Base-by-base conservation (phyloP, 1,284 basidiomycete genomes). In the Ceratobasidium sp. region DNA sequence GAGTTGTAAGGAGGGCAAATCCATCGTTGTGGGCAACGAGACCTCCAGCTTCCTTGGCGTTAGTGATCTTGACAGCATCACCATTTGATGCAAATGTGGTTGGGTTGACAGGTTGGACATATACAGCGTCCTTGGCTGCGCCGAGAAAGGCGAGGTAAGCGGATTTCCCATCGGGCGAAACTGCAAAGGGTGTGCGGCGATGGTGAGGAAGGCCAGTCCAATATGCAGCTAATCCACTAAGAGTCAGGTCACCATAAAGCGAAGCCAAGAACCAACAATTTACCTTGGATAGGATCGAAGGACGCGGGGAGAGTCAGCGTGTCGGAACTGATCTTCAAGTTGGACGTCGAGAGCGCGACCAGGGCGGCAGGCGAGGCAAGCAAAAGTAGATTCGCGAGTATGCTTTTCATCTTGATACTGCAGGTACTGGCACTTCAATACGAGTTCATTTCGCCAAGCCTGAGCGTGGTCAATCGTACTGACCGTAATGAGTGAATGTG, bases 271-370 rank as follows among this genome's bases (percentile, higher is more conserved):
- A 54, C 52, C 0, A 16, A 20, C n/a, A n/a, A n/a, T n/a, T n/a
- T 67, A 67, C 65, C 65, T 67, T 67, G 65, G n/a, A 67, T 67
- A 18, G 65, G 46, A 67, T 67, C 65, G 30, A 67, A 67, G n/a
- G 65, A 67, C 14, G 65, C 65, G 50, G 65, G 44, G 12, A 67
- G 27, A 27, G 65, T 52, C 20, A 67, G n/a, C 3, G 44, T 50
- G 50, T 67, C 65, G n/a, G 20, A 27, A 16, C n/a, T 50, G 48
- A 67, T 33, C 44, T 67, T 67, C 46, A 67, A 35, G 65, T 35
- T 52, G n/a, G 65, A 67, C 12, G 65, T 20, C n/a, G 65, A 48
- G 44, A 67, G 46, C 16, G 65, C 65, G 16, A 46, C 65, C 41
- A 67, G 65, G 23, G 65, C 46, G 3, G 65, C 65, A 46, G 65